Conservation (phyloP, 306 rosid species). For the Phaseolus lunatus region DNA sequence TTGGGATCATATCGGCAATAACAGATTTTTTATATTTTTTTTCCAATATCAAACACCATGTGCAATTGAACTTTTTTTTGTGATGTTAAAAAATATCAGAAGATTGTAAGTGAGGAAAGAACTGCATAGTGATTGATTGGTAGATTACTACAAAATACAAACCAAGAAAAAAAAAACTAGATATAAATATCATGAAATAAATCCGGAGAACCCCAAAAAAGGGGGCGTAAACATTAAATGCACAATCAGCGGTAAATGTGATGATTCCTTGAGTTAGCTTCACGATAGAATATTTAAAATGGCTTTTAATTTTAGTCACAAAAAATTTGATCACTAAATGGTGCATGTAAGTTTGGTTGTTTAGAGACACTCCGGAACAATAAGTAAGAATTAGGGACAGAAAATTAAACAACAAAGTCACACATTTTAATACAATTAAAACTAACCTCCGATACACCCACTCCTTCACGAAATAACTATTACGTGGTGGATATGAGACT, state of each 20-base stretch:
- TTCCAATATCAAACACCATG: slow-evolving; percentile 13
- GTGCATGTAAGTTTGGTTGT: slow-evolving; percentile 1
- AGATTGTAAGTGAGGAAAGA: background rate
- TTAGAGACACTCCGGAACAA: slow-evolving; percentile 1
- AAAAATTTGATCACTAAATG: slow-evolving; percentile 18
- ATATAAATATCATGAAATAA: slow-evolving; percentile 14
- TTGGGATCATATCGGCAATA: slow-evolving; percentile 25
- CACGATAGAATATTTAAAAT: slow-evolving; percentile 7
- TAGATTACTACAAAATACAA: slow-evolving; percentile 13
- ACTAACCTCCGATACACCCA: slow-evolving; percentile 10
- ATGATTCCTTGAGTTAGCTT: slow-evolving; percentile 9
- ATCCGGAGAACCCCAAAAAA: background rate
- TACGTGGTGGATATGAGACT: slow-evolving; percentile 11
- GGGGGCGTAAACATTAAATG: background rate
- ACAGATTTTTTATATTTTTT: slow-evolving; percentile 21
- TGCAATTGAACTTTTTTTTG: background rate
- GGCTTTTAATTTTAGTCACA: slow-evolving; percentile 6
- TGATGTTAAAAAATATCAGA: slow-evolving; percentile 15
- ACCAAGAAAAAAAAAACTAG: background rate
- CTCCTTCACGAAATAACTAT: slow-evolving; percentile 23
- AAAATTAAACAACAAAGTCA: slow-evolving; percentile 8
- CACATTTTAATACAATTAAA: slow-evolving; percentile 4
- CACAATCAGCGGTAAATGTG: slow-evolving; percentile 5
- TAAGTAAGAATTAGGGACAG: background rate
- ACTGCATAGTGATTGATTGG: slow-evolving; percentile 4